Percentiles rank a stretch among this genome's conserved stretches.
Evolutionary conservation across 202 grass and related monocot species (phyloP).

Genomic region (Digitaria exilis): DNA sequence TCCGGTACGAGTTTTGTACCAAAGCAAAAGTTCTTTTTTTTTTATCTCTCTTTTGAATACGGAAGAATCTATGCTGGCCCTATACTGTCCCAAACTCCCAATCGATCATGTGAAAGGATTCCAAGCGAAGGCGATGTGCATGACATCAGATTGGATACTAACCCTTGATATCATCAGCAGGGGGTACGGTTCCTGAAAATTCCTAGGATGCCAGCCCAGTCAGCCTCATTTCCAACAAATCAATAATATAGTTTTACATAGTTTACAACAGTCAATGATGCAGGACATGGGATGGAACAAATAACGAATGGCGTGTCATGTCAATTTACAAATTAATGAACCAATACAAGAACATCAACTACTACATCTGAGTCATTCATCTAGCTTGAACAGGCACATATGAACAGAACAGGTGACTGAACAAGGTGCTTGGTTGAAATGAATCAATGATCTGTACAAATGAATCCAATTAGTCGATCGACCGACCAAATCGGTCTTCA

Average conservation of each 20-base stretch:
- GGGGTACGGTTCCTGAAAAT: neutral
- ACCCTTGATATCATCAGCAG: neutral
- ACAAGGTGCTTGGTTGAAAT: neutral
- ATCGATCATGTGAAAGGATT: neutral
- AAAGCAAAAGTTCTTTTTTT: neutral
- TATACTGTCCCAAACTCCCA: neutral
- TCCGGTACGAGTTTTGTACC: neutral
- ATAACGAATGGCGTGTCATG: neutral
- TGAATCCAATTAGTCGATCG: neutral
- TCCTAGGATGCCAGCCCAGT: neutral
- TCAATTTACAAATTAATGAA: neutral
- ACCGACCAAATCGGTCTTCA: neutral
- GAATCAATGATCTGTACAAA: constrained; percentile 6
- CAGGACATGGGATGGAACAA: neutral
- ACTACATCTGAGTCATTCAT: neutral
- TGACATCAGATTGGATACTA: neutral
- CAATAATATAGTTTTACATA: neutral
- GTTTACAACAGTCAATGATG: neutral
- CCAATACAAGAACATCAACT: neutral
- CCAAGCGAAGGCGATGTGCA: neutral
- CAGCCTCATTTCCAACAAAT: neutral
- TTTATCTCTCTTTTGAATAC: neutral
- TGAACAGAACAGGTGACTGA: neutral
- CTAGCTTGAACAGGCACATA: neutral
- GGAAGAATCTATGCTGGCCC: neutral